A percentile compares a stretch with the other conserved stretches of the same genome.
These are phyloP conservation scores for Neopestalotiopsis sp. DNA, from an alignment of 2,329 filamentous ascomycete genomes.

Conservation along the genomic window DNA sequence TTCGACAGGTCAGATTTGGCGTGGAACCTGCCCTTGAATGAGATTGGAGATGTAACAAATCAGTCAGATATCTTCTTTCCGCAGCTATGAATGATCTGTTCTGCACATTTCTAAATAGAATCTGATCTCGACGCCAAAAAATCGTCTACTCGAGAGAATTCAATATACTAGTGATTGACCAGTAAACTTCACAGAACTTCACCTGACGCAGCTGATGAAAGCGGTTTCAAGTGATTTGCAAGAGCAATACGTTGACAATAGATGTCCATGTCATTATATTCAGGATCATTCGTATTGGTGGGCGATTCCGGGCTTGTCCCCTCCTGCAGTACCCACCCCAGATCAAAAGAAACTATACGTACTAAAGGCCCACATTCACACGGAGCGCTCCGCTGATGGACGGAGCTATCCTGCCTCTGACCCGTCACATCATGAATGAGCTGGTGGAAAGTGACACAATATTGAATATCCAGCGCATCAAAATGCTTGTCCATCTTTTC, in stretches of 20 bases:
- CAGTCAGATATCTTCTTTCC: background rate
- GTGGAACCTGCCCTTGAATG: background rate
- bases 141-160: too few species aligned
- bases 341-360: background rate
- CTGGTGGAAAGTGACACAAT: background rate
- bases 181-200: too few species aligned
- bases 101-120: too few species aligned
- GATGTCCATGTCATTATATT: too few species aligned
- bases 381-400: background rate
- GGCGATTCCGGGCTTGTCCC: too few species aligned
- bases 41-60: background rate
- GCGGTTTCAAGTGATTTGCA: too few species aligned
- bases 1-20: background rate
- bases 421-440: background rate
- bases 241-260: too few species aligned
- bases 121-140: too few species aligned
- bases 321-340: too few species aligned
- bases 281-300: too few species aligned
- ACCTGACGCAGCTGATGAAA: too few species aligned
- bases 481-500: background rate
- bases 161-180: too few species aligned
- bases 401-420: background rate
- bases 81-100: background rate
- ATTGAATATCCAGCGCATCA: background rate
- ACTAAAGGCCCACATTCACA: background rate